Evolutionary conservation across 2,329 filamentous ascomycete species (phyloP).

Genomic region (Colletotrichum limetticola): DNA sequence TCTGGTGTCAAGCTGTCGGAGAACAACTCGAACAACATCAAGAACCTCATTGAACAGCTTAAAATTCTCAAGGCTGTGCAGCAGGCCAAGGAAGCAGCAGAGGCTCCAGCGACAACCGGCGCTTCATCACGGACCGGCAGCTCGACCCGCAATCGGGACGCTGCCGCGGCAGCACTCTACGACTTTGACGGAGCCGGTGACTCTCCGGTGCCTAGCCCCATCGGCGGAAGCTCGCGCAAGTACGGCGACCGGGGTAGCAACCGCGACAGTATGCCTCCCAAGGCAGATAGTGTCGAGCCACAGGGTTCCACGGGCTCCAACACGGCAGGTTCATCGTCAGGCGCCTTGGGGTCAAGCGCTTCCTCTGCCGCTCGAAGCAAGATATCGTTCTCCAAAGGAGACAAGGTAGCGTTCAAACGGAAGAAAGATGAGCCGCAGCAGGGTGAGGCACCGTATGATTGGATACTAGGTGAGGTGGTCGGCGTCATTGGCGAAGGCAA

Average conservation of each 20-base stretch:
- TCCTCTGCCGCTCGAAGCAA: slow-evolving; percentile 47
- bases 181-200: slow-evolving; percentile 58
- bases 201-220: slow-evolving; percentile 57
- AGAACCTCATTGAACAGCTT: slow-evolving; percentile 53
- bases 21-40: slow-evolving; percentile 48
- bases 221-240: slow-evolving; percentile 45
- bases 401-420: slow-evolving; percentile 74
- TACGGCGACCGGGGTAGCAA: slow-evolving; percentile 49
- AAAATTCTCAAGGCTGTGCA: slow-evolving; percentile 55
- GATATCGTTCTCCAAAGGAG: slow-evolving; percentile 68
- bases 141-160: slow-evolving; percentile 31
- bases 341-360: slow-evolving; percentile 31
- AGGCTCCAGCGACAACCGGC: slow-evolving; percentile 37
- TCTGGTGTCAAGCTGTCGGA: slow-evolving; percentile 54
- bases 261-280: slow-evolving; percentile 65
- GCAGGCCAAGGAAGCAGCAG: slow-evolving; percentile 54
- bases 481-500: slow-evolving; percentile 81
- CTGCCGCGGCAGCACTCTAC: slow-evolving; percentile 50
- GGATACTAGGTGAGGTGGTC: slow-evolving; percentile 83
- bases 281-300: slow-evolving; percentile 67
- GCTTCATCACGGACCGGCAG: slow-evolving; percentile 35
- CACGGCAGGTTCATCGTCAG: slow-evolving; percentile 42
- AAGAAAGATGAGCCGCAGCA: slow-evolving; percentile 57
- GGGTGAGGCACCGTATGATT: slow-evolving; percentile 64
- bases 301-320: slow-evolving; percentile 53